Evolutionary conservation across 164 flowering plant genomes (phyloP), one percentile per base, ranked within the genome.

Genomic region (Magnolia sinica): DNA sequence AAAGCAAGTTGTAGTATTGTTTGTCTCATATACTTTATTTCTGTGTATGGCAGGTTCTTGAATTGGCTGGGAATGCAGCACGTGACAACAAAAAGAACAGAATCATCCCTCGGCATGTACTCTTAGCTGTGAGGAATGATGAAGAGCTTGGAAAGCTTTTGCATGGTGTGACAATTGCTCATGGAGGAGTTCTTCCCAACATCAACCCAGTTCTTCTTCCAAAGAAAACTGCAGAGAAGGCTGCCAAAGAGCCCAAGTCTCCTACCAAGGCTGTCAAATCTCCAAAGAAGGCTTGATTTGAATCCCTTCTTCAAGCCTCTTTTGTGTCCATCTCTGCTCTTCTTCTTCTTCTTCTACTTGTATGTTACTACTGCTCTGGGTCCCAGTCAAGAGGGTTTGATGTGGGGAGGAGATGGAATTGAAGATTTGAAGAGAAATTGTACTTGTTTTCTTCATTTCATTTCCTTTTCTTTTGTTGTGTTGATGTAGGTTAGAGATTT

Each of bases 111-210:
- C 20, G 78, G 73, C 78, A 76, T 51, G 73, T 76, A 20, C 55
- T 76, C 13, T 51, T 76, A 45, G 78, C 73, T 8, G 73, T 76
- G 19, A 76, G 73, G 66, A 63, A 64, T n/a, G 76, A 64, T 64
- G 76, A 90, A 64, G 95, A 91, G 75, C 88, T 91, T 0, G 91
- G 91, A 23, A 89, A 87, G 83, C 88, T 91, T 24, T 82, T 91
- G 0, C 69, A 87, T 7, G 95, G 91, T 0, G 90, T 91, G 24
- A 91, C 93, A 16, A 91, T 91, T 51, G 89, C 92, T 7, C 89
- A 87, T 64, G 92, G 95, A 1, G 95, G 95, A 11, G 93, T 91
- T 13, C 83, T 91, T 64, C 95, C 93, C 3, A 88, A 89, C 83
- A 91, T 91, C 77, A 89, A 91, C 85, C 92, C 92, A 0, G 83